phyloP scores from a whole-genome alignment of 1,139 yeast species.

The Geotrichum bryndzae region DNA sequence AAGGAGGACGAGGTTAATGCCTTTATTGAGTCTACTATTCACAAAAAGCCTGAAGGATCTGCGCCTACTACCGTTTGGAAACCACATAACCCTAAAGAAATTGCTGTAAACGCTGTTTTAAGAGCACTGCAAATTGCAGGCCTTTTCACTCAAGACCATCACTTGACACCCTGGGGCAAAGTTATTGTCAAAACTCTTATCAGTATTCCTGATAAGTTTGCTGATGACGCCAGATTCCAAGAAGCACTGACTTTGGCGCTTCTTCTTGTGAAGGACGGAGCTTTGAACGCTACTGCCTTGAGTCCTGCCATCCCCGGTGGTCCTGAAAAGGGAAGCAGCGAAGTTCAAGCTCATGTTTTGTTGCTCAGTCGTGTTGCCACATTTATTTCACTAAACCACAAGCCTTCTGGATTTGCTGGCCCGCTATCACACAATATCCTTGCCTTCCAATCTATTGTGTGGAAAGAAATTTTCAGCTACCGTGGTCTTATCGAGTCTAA shows the following conservation, averaged over 20 bases:
- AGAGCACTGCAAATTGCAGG: slow-evolving; percentile 55
- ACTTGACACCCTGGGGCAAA: slow-evolving; percentile 54
- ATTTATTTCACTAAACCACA: slow-evolving; percentile 48
- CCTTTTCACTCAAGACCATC: slow-evolving; percentile 43
- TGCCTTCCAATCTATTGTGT: slow-evolving; percentile 60
- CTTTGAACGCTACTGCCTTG: slow-evolving; percentile 19
- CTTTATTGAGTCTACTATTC: slow-evolving; percentile 11
- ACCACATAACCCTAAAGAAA: slow-evolving; percentile 8
- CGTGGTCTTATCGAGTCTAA: slow-evolving; percentile 53
- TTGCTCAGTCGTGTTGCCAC: slow-evolving; percentile 56
- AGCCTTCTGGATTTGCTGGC: slow-evolving; percentile 58
- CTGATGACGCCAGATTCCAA: slow-evolving; percentile 22
- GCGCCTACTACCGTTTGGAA: neutral
- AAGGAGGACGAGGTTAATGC: slow-evolving; percentile 8
- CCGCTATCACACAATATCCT: slow-evolving; percentile 62
- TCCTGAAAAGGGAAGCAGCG: slow-evolving; percentile 32
- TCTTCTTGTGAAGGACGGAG: slow-evolving; percentile 30
- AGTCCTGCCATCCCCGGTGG: slow-evolving; percentile 32
- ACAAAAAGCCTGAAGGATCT: slow-evolving; percentile 8
- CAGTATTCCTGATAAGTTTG: slow-evolving; percentile 4
- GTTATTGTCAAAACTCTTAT: slow-evolving; percentile 38
- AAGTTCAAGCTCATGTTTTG: slow-evolving; percentile 39
- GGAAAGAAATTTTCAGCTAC: slow-evolving; percentile 47
- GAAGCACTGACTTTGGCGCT: slow-evolving; percentile 28
- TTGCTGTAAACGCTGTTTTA: slow-evolving; percentile 43